Evolutionary conservation across 2,329 filamentous ascomycete species (phyloP), one percentile per base, ranked within the genome.

Genomic region (Periconia macrospinosa): DNA sequence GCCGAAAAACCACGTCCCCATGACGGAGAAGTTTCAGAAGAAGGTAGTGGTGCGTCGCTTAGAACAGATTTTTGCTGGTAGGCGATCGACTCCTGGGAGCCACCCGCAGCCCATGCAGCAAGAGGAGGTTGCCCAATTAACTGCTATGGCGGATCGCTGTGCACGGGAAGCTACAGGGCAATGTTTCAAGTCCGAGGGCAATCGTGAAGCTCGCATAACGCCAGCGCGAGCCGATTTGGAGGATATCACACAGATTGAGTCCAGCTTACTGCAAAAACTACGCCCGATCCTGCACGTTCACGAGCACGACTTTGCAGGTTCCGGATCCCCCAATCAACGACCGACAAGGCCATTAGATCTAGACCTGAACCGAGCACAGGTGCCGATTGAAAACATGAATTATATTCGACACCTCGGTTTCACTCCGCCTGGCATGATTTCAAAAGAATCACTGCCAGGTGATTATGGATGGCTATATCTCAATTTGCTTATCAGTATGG

Each of bases 401-500:
- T 92, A 92, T 65, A 89, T 92, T 59, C 85, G 86, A 8, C 89
- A 91, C 69, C 76, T 92, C 13, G 88, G 88, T 10, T 79, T 91
- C 58, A 79, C 83, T 0, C 84, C 86, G 0, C 85, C 85, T 0
- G 80, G 87, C 45, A 75, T 76, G 9, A 74, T 77, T 2, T 75
- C 77, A 15, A 76, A 74, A n/a, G 63, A 76, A 1, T 80, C 85
- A 49, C 82, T 85, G 11, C 79, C 82, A 14, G 81, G 86, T 0
- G 86, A 88, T 49, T 86, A 91, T 23, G 89, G 89, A 5, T 94
- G 90, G 90, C 85, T 93, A 0, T 93, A 92, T 62, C 76, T 94
- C 7, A 93, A 94, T 61, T 75, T 95, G 1, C 79, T 95, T 1
- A 86, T 87, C 67, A 92, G 88, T 65, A 83, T 95, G 78, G 91